Evolutionary conservation across 2,329 filamentous ascomycete genomes (phyloP).

Genomic region (Beauveria brongniartii): DNA sequence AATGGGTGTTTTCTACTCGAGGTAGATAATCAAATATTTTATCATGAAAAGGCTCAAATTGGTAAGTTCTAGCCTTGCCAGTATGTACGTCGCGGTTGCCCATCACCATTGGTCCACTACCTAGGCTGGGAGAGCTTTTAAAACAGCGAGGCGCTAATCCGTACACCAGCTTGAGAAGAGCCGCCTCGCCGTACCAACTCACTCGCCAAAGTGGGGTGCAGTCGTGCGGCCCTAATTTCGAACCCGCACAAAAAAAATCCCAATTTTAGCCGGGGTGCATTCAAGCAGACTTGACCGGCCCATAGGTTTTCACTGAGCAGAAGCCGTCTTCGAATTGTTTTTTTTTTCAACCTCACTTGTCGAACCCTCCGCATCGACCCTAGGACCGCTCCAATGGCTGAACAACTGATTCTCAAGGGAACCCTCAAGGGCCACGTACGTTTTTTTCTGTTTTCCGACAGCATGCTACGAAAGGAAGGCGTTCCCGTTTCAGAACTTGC

Average conservation of each 20-base stretch:
- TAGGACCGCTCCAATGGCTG: slow-evolving; percentile 61
- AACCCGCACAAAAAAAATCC: slow-evolving; percentile 14
- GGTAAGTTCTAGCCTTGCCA: too few species aligned
- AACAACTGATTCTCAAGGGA: slow-evolving; percentile 92
- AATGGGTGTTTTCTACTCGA: too few species aligned
- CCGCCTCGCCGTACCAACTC: not conserved
- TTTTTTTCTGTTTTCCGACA: slow-evolving; percentile 24
- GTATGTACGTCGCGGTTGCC: too few species aligned
- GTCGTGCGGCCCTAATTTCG: slow-evolving; percentile 13
- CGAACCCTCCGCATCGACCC: slow-evolving; percentile 30
- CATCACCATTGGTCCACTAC: not conserved
- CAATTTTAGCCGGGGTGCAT: slow-evolving; percentile 13
- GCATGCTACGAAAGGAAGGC: not conserved
- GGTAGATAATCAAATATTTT: too few species aligned
- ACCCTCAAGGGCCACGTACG: slow-evolving; percentile 93
- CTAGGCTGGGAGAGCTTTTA: not conserved
- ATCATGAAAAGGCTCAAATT: too few species aligned
- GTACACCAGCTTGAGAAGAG: not conserved
- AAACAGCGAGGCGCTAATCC: slow-evolving; percentile 4
- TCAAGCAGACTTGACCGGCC: slow-evolving; percentile 6
- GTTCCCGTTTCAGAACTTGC: slow-evolving; percentile 1
- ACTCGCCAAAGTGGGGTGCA: slow-evolving; percentile 9
- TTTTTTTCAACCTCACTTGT: slow-evolving; percentile 29
- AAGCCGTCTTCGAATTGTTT: slow-evolving; percentile 17
- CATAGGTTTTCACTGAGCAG: slow-evolving; percentile 11